A percentile compares a stretch with the other conserved stretches of the same genome.
phyloP scores from a whole-genome alignment of 805 yeast genomes.

The Candida berthetii region DNA sequence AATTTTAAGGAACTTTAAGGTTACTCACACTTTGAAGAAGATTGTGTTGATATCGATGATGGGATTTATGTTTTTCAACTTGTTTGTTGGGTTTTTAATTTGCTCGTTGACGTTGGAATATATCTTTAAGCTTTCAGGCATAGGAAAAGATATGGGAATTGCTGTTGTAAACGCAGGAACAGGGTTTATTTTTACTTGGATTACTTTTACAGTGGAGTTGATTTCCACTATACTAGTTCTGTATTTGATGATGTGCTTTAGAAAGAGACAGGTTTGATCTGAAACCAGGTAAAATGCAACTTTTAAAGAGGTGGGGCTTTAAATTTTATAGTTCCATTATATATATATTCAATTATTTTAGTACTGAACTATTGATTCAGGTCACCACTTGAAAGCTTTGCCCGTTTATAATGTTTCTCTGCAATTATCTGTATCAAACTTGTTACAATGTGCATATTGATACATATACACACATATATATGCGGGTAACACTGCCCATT shows the following conservation, averaged over 20 bases:
- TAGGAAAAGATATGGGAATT: constrained; percentile 16
- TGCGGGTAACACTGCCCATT: no score
- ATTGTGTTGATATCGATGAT: constrained; percentile 6
- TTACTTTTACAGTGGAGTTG: constrained; percentile 8
- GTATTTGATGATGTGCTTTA: constrained; percentile 13
- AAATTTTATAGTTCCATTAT: no score
- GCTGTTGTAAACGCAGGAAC: constrained; percentile 14
- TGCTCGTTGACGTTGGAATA: constrained; percentile 20
- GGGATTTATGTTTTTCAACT: constrained; percentile 6
- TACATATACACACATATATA: no score
- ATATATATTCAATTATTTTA: no score
- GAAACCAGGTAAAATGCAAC: no score
- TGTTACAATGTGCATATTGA: no score
- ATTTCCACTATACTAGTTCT: constrained; percentile 5
- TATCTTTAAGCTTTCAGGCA: constrained; percentile 10
- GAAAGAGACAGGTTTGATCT: constrained; percentile 7
- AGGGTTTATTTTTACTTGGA: constrained; percentile 16
- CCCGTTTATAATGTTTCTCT: no score
- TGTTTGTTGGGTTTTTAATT: constrained; percentile 10
- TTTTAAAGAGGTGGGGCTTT: no score
- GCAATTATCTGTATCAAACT: no score
- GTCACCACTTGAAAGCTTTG: no score
- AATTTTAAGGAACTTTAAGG: background rate
- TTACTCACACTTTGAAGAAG: constrained; percentile 2
- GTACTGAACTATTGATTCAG: no score